Evolutionary conservation across 805 yeast species (phyloP).

Genomic region (Metschnikowia gruessii): DNA sequence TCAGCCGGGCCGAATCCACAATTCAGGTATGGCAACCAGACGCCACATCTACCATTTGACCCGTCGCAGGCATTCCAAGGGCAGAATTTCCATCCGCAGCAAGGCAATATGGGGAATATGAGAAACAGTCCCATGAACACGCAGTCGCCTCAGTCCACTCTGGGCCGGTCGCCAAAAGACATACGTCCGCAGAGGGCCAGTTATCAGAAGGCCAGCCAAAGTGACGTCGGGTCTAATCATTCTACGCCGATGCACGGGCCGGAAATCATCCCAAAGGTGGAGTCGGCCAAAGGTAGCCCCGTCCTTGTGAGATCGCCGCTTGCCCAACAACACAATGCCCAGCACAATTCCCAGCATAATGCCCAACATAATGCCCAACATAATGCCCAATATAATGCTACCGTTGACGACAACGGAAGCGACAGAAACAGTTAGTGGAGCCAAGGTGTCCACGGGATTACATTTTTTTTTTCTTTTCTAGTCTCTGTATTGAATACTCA

Average conservation of each 20-base stretch:
- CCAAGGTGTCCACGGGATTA: not conserved
- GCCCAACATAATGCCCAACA: no score
- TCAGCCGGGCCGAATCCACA: not conserved
- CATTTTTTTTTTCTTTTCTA: not conserved
- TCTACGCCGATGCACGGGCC: slow-evolving; percentile 4
- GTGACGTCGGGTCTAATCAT: slow-evolving; percentile 3
- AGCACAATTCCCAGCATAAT: no score
- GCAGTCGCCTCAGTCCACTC: slow-evolving; percentile 29
- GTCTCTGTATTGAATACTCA: slow-evolving; percentile 2
- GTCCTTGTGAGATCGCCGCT: slow-evolving; percentile 10
- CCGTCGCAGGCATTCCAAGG: slow-evolving; percentile 9
- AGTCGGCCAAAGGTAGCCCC: slow-evolving; percentile 7
- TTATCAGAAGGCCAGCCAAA: not conserved
- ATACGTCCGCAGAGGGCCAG: slow-evolving; percentile 18
- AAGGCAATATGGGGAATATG: slow-evolving; percentile 13
- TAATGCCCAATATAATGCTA: no score
- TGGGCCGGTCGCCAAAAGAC: slow-evolving; percentile 32
- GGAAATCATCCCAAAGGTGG: not conserved
- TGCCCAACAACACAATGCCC: slow-evolving; percentile 8
- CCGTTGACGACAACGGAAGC: not conserved
- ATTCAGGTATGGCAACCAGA: slow-evolving; percentile 1
- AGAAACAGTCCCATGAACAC: slow-evolving; percentile 21
- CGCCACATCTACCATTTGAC: slow-evolving; percentile 9
- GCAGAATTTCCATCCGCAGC: slow-evolving; percentile 4
- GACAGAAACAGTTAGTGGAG: not conserved